Evolutionary conservation across 768 basidiomycete species (phyloP).

Genomic region (Porpolomopsis calyptriformis): DNA sequence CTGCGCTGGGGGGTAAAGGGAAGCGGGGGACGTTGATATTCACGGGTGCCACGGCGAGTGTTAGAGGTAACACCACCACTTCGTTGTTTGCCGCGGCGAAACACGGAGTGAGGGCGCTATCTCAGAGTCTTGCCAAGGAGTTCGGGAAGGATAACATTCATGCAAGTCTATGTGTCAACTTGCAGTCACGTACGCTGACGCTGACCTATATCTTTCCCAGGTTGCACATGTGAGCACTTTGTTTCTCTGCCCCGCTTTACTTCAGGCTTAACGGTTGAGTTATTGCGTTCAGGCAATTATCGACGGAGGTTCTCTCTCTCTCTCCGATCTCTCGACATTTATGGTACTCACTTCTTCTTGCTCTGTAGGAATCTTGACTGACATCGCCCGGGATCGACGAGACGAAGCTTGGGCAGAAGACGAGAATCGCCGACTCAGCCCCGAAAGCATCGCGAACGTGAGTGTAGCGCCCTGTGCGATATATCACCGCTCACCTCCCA

Average conservation of each 20-base stretch:
- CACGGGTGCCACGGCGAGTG: conserved; percentile 62
- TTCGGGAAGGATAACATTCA: conserved; percentile 69
- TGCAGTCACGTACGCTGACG: background rate
- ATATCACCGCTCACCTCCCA: background rate
- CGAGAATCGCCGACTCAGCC: conserved; percentile 38
- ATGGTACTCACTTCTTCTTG: background rate
- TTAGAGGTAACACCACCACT: conserved; percentile 50
- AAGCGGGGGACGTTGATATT: conserved; percentile 58
- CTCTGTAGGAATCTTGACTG: conserved; percentile 27
- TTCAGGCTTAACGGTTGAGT: background rate
- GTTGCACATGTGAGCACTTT: conserved; percentile 50
- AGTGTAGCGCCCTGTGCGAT: conserved; percentile 8
- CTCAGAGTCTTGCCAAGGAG: conserved; percentile 66
- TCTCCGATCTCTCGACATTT: background rate
- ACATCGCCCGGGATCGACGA: conserved; percentile 16
- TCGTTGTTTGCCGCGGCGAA: conserved; percentile 58
- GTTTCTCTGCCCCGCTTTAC: background rate
- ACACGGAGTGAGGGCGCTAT: conserved; percentile 49
- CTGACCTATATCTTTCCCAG: conserved; percentile 18
- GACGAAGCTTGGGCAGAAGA: conserved; percentile 33
- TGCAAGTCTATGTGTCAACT: conserved; percentile 24
- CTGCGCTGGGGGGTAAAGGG: conserved; percentile 22
- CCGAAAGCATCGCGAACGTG: conserved; percentile 64
- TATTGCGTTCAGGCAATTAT: conserved; percentile 43
- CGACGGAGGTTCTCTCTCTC: conserved; percentile 40